These are phyloP conservation scores for Periconia sp. DNA, from an alignment of 2,329 filamentous ascomycete genomes.

Conservation along the genomic window DNA sequence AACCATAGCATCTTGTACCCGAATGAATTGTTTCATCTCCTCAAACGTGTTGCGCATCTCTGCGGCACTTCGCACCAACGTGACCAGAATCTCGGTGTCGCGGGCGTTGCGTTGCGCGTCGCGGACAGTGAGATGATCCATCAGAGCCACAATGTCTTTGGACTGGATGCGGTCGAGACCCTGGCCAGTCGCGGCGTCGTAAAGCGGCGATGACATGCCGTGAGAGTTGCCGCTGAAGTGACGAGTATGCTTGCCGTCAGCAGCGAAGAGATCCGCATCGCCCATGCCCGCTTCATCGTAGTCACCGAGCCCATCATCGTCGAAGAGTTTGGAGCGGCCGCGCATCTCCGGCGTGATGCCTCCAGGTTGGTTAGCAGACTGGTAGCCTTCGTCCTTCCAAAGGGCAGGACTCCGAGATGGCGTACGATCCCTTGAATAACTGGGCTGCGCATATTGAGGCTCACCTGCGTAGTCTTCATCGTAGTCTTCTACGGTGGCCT, in stretches of 20 bases:
- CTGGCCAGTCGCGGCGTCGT: slow-evolving; percentile 85
- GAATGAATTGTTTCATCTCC: slow-evolving; percentile 90
- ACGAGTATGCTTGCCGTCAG: slow-evolving; percentile 60
- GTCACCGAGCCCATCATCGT: slow-evolving; percentile 64
- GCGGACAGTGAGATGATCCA: slow-evolving; percentile 97
- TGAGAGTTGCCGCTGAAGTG: slow-evolving; percentile 90
- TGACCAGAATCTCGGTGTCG: slow-evolving; percentile 94
- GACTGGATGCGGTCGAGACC: slow-evolving; percentile 93
- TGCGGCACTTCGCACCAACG: slow-evolving; percentile 88
- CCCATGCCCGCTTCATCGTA: slow-evolving; percentile 50
- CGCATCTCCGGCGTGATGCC: slow-evolving; percentile 52
- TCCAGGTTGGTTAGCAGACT: slow-evolving; percentile 72
- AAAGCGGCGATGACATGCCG: slow-evolving; percentile 86
- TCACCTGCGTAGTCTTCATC: slow-evolving; percentile 40
- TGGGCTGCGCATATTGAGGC: slow-evolving; percentile 35
- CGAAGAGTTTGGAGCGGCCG: slow-evolving; percentile 55
- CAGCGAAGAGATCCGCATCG: slow-evolving; percentile 52
- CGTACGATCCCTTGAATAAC: slow-evolving; percentile 29
- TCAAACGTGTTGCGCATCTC: slow-evolving; percentile 98
- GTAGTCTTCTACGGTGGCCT: slow-evolving; percentile 47
- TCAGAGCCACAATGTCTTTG: slow-evolving; percentile 93
- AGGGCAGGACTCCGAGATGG: slow-evolving; percentile 59
- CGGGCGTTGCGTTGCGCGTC: slow-evolving; percentile 95
- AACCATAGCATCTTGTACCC: slow-evolving; percentile 87
- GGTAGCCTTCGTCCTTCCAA: slow-evolving; percentile 84